phyloP scores from a whole-genome alignment of 805 yeast genomes.

The Saturnispora quitensis region DNA sequence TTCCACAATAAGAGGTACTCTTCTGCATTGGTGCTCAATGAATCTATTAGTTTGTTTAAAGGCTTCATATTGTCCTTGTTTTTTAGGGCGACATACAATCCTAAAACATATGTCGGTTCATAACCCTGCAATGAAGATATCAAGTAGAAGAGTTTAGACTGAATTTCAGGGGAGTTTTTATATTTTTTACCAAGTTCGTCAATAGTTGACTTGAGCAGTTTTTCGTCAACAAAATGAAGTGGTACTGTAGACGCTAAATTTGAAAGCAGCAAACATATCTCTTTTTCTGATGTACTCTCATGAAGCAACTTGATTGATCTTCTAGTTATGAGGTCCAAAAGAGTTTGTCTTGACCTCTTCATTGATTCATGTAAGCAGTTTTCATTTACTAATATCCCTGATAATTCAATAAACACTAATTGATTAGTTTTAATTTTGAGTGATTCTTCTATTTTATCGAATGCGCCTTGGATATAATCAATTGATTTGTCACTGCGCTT shows the following conservation, averaged over 20 bases:
- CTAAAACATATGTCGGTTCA: conserved; percentile 15
- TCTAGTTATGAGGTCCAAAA: background rate
- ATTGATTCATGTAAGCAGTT: background rate
- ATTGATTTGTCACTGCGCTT: conserved; percentile 23
- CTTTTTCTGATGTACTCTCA: background rate
- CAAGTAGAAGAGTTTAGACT: conserved; percentile 13
- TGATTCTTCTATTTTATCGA: conserved; percentile 3
- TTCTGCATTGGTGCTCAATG: background rate
- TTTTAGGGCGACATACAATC: conserved; percentile 18
- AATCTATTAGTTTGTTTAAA: conserved; percentile 3
- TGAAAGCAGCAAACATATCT: background rate
- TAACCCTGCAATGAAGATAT: conserved; percentile 13
- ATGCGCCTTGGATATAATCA: conserved; percentile 16
- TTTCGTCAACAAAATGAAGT: background rate
- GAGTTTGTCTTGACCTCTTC: background rate
- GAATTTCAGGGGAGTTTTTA: conserved; percentile 2
- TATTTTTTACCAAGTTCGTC: conserved; percentile 6
- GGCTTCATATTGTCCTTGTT: background rate
- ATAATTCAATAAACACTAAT: background rate
- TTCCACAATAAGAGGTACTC: conserved; percentile 2
- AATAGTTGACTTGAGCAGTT: conserved; percentile 9
- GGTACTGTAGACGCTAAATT: background rate
- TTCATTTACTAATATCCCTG: background rate
- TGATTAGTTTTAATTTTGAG: background rate
- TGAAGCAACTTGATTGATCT: background rate